Evolutionary conservation across 106 monocot genomes (phyloP), one percentile per base, ranked within the genome.

Genomic region (Alisma plantagoaquatica): DNA sequence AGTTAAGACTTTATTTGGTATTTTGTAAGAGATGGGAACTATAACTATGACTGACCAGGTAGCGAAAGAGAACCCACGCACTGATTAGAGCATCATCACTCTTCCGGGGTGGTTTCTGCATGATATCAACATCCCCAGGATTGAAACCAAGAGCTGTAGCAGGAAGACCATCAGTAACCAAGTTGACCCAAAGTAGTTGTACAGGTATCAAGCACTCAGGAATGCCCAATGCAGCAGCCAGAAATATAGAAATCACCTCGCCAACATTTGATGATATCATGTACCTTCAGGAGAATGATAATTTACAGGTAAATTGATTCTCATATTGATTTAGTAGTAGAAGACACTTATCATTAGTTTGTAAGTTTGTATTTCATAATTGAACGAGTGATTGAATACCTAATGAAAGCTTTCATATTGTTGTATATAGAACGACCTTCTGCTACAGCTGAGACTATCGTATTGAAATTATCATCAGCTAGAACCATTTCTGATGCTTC

Each of bases 201-300:
- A 89, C 83, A 12, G 89, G 89, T 41, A 83, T 89, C 49, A 89
- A 49, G 35, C 89, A 82, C 60, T 83, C 83, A 31, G 89, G 89
- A 66, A 89, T 76, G n/a, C 89, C 89, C 11, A 89, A 32, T 41
- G 73, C 83, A 61, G 89, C 75, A 33, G 83, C 74, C 26, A 89
- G 67, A 63, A 89, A 89, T 51, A 89, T 79, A 25, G 88, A 89
- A 16, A 81, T 69, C 23, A 89, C 88, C 66, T 89, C 88, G 20
- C 88, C 88, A 2, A 83, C 63, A 32, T 89, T 89, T 18, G 89
- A 89, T 68, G 89, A 89, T 67, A 89, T 80, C 89, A 89, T 83
- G 58, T 89, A 89, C 62, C 89, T 89, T 59, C 14, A 53, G 15
- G 43, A 16, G 1, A 20, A 50, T 10, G 10, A 5, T 16, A 33